A percentile compares a stretch with the other conserved stretches of the same genome.
phyloP scores from a whole-genome alignment of 2,329 filamentous ascomycete species.

The Pseudogymnoascus sp. region DNA sequence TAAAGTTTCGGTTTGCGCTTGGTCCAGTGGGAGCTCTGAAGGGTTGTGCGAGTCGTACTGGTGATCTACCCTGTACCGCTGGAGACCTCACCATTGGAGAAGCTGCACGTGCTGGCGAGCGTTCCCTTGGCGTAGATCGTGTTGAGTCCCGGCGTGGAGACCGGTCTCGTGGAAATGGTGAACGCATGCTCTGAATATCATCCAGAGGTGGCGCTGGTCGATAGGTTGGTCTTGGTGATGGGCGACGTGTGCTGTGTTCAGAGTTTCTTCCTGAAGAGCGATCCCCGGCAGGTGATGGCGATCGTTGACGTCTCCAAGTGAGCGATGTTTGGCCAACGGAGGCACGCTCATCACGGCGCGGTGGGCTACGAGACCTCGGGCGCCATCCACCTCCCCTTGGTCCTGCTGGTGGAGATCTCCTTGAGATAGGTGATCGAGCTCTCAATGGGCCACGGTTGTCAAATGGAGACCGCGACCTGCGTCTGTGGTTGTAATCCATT shows the following conservation, averaged over 20 bases:
- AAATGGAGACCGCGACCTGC: conserved; percentile 29
- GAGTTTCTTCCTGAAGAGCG: conserved; percentile 46
- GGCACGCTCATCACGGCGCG: conserved; percentile 40
- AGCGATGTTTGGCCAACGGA: conserved; percentile 34
- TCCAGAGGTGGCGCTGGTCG: conserved; percentile 29
- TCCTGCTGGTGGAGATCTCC: conserved; percentile 29
- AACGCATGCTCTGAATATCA: conserved; percentile 19
- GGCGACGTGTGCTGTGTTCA: conserved; percentile 50
- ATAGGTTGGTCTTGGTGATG: conserved; percentile 46
- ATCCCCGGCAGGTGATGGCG: conserved; percentile 33
- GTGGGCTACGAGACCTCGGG: conserved; percentile 43
- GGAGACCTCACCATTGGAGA: conserved; percentile 5
- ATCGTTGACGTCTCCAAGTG: conserved; percentile 37
- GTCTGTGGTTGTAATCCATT: conserved; percentile 18
- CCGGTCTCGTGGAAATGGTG: conserved; percentile 16
- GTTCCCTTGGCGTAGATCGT: conserved; percentile 25
- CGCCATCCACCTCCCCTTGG: conserved; percentile 25
- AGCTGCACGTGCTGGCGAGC: conserved; percentile 22
- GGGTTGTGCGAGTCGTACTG: conserved; percentile 25
- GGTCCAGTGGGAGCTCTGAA: conserved; percentile 28
- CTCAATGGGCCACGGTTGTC: conserved; percentile 25
- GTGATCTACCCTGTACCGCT: conserved; percentile 20
- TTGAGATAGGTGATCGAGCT: conserved; percentile 24
- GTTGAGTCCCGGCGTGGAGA: conserved; percentile 20
- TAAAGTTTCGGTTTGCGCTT: conserved; percentile 24